Conservation (phyloP, 2,329 filamentous ascomycete species). For the Aspergillus calidoustus region DNA sequence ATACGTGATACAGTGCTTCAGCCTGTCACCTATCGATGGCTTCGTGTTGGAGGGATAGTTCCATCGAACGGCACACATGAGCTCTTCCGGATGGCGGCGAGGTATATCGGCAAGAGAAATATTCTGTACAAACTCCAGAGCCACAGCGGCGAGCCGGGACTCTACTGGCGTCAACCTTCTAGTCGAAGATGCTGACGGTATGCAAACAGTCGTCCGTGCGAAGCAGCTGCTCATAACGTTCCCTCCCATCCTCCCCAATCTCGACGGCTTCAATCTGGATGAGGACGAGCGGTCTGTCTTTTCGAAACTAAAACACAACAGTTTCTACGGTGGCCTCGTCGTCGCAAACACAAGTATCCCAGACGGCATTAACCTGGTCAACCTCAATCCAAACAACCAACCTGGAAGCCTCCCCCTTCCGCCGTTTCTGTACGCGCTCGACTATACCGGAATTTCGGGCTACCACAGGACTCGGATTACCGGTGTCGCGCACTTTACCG, state of each 20-base stretch:
- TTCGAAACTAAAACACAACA: constrained; percentile 40
- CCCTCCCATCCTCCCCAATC: constrained; percentile 41
- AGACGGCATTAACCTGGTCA: constrained; percentile 27
- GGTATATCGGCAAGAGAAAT: constrained; percentile 27
- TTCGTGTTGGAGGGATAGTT: constrained; percentile 20
- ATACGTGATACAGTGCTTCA: constrained; percentile 17
- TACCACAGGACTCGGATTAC: constrained; percentile 15
- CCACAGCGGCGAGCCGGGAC: constrained; percentile 27
- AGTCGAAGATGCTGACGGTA: constrained; percentile 29
- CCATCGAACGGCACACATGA: constrained; percentile 25
- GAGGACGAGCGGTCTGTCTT: constrained; percentile 41
- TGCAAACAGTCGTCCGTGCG: constrained; percentile 37
- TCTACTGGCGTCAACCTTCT: constrained; percentile 30
- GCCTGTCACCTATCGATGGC: constrained; percentile 21
- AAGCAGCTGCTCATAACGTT: constrained; percentile 45
- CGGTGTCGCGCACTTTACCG: constrained; percentile 30
- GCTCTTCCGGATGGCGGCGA: constrained; percentile 24
- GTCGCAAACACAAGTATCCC: constrained; percentile 47
- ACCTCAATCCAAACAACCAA: constrained; percentile 29
- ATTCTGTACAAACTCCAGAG: constrained; percentile 32
- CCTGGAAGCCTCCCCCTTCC: constrained; percentile 33
- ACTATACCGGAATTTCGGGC: constrained; percentile 14
- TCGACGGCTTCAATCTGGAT: constrained; percentile 44
- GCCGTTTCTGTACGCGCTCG: constrained; percentile 16
- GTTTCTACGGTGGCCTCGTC: constrained; percentile 44